These are phyloP conservation scores for Artemisia argyi DNA, from an alignment of 129 eudicot genomes.

Conservation along the genomic window DNA sequence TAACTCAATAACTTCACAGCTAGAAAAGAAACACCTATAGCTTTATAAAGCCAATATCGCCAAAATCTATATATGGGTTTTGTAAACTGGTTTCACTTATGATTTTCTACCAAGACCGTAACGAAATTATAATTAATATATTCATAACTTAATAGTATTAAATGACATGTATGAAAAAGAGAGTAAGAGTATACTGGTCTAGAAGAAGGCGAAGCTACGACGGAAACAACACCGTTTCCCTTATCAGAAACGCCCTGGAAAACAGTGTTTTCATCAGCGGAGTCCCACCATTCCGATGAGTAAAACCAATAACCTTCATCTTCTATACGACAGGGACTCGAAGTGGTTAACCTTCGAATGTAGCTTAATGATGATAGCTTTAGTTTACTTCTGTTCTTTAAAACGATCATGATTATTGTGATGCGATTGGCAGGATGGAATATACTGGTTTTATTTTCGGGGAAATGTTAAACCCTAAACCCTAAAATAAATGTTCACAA, in stretches of 20 bases:
- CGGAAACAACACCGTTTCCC: slow-evolving; percentile 89
- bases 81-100: too few relatives aligned
- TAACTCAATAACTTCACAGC: too few relatives aligned
- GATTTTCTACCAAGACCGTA: neutral
- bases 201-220: slow-evolving; percentile 81
- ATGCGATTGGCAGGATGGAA: neutral
- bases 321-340: slow-evolving; percentile 35
- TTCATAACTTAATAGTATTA: neutral
- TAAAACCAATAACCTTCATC: slow-evolving; percentile 93
- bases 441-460: neutral
- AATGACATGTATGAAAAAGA: slow-evolving; percentile 9
- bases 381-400: slow-evolving; percentile 20
- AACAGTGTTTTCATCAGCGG: slow-evolving; percentile 41
- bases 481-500: neutral
- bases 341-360: slow-evolving; percentile 40
- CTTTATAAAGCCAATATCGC: too few relatives aligned
- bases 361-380: slow-evolving; percentile 8
- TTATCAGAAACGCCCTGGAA: slow-evolving; percentile 60
- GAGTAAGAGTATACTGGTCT: slow-evolving; percentile 51
- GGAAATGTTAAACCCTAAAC: slow-evolving; percentile 31
- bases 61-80: too few relatives aligned
- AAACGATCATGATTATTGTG: slow-evolving; percentile 17
- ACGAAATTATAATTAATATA: neutral
- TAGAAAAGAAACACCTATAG: too few relatives aligned
- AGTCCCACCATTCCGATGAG: slow-evolving; percentile 92